phyloP scores from a whole-genome alignment of 805 yeast genomes.

The Lachancea fermentati region DNA sequence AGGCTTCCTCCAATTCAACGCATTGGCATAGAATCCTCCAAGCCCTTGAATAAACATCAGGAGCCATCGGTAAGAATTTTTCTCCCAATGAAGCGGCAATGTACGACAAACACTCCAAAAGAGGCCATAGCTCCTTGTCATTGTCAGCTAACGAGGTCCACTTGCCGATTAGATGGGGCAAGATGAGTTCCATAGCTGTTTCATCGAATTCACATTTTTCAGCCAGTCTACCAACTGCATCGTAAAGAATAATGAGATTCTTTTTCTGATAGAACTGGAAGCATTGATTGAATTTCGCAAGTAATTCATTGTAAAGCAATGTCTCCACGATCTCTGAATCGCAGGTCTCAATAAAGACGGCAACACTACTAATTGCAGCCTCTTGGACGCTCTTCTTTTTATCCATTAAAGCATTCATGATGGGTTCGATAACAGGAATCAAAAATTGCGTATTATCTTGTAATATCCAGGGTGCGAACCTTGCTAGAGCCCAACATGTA shows the following conservation, averaged over 20 bases:
- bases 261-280: slow-evolving; percentile 74
- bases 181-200: slow-evolving; percentile 50
- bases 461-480: slow-evolving; percentile 80
- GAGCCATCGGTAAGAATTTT: slow-evolving; percentile 81
- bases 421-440: slow-evolving; percentile 70
- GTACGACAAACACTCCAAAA: slow-evolving; percentile 86
- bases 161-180: slow-evolving; percentile 77
- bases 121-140: slow-evolving; percentile 85
- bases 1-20: slow-evolving; percentile 58
- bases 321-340: slow-evolving; percentile 57
- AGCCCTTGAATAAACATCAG: slow-evolving; percentile 78
- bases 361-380: slow-evolving; percentile 83
- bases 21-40: slow-evolving; percentile 61
- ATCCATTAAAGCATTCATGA: slow-evolving; percentile 73
- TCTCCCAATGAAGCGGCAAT: slow-evolving; percentile 86
- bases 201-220: slow-evolving; percentile 61
- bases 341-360: slow-evolving; percentile 74
- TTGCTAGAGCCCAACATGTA: slow-evolving; percentile 90
- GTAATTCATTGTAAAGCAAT: slow-evolving; percentile 54
- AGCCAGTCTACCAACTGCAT: slow-evolving; percentile 84
- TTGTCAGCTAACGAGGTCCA: slow-evolving; percentile 75
- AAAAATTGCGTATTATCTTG: slow-evolving; percentile 65
- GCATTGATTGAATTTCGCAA: slow-evolving; percentile 67
- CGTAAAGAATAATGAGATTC: slow-evolving; percentile 77
- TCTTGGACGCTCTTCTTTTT: slow-evolving; percentile 90